Evolutionary conservation across 768 basidiomycete species (phyloP).

Genomic region (Gymnopilus dilepis): DNA sequence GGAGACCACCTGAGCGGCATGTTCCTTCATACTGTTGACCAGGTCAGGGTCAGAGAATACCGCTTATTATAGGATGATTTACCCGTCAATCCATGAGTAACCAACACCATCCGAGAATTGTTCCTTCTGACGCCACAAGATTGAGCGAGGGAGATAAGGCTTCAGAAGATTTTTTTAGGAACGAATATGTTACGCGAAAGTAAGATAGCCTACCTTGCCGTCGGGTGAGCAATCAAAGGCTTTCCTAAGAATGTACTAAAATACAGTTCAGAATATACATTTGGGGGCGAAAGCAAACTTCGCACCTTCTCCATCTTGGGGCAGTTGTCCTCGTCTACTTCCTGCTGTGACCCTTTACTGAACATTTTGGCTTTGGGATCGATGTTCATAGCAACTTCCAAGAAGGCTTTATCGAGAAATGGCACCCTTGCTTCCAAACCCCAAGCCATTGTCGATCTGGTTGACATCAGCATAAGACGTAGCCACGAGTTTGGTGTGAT

Average conservation of each 20-base stretch:
- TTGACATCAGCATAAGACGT: background rate
- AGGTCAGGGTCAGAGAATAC: background rate
- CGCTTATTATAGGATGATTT: slow-evolving; percentile 23
- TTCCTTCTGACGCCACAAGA: slow-evolving; percentile 99
- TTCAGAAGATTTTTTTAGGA: slow-evolving; percentile 31
- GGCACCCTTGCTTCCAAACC: slow-evolving; percentile 98
- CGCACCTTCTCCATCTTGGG: slow-evolving; percentile 91
- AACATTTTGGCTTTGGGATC: slow-evolving; percentile 91
- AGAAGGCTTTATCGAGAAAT: slow-evolving; percentile 96
- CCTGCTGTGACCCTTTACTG: slow-evolving; percentile 75
- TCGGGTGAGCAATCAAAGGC: slow-evolving; percentile 19
- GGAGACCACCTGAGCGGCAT: slow-evolving; percentile 74
- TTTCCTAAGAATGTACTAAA: slow-evolving; percentile 19
- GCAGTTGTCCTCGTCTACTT: slow-evolving; percentile 81
- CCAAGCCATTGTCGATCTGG: slow-evolving; percentile 98
- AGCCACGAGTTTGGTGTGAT: too few species aligned
- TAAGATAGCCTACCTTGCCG: slow-evolving; percentile 13
- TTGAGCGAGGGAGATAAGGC: slow-evolving; percentile 93
- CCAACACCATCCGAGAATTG: slow-evolving; percentile 99
- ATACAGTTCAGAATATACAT: background rate
- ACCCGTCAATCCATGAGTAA: slow-evolving; percentile 99
- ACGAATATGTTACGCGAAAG: background rate
- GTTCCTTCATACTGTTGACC: slow-evolving; percentile 79
- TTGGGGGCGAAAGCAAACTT: slow-evolving; percentile 44
- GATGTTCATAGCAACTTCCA: slow-evolving; percentile 92